Evolutionary conservation across 805 yeast species (phyloP), one percentile per base, ranked within the genome.

Genomic region (Myxozyma neotropica): DNA sequence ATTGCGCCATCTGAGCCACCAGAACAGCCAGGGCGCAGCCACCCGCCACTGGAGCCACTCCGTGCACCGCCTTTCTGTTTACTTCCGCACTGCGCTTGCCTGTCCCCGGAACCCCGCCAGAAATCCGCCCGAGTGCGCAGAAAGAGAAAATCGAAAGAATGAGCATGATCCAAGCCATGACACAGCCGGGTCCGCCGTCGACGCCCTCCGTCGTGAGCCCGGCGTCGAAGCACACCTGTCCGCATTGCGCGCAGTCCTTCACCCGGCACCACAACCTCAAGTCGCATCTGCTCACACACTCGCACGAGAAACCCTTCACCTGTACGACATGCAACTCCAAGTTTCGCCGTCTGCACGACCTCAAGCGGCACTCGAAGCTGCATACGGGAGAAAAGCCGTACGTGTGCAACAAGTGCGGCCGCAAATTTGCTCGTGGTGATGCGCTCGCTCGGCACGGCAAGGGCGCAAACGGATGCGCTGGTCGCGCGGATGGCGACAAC

Each of bases 331-430:
- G 96, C 68, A 74, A 78, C 53, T 75, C 81, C 48, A 80, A 78
- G 64, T 88, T 89, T 71, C 79, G 94, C 60, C 77, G 95, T 48
- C 79, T 83, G 31, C 92, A 88, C 71, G 95, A 89, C 71, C 76
- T 89, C 68, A 87, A 84, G 68, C 78, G 96, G 54, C 96, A 88
- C 68, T 82, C 81, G 58, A 86, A 86, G 71, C 77, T 86, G 36
- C 96, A 88, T 69, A 81, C 90, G 0, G 93, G 93, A 23, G 89
- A 83, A 64, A 84, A 81, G 70, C 92, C 93, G 1, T 84, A 75
- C 69, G 73, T 70, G 43, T 60, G 64, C 33, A 33, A n/a, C 40
- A 58, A 51, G 59, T 58, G 55, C 40, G 61, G 61, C 7, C 61
- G 57, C 54, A 58, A 53, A 49, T 45, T 53, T 42, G 61, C 93